Evolutionary conservation across 2,329 filamentous ascomycete species (phyloP), one percentile per base, ranked within the genome.

Genomic region (Aureobasidium sp.): DNA sequence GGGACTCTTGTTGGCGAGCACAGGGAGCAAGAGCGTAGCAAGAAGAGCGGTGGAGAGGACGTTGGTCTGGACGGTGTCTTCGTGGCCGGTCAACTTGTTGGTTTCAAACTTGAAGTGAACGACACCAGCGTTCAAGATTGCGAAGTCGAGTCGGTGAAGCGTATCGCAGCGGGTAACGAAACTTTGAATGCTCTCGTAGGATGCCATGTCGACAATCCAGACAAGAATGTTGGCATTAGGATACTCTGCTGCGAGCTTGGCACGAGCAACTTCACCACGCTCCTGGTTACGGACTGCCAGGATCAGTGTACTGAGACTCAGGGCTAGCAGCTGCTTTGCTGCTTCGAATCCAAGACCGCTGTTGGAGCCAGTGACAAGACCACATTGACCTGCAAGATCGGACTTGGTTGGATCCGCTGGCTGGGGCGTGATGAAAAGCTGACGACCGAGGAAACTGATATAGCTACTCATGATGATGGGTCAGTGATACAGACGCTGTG

Each of bases 261-360:
- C 18, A n/a, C 42, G 42, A 0, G 85, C 84, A 1, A 71, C 76
- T 25, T 82, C 74, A n/a, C 79, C 84, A 55, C 81, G 82, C 3
- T 76, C 73, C 1, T 77, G 56, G 50, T 71, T 68, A 20, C 82
- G 79, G 15, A 83, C 81, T 4, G 76, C 83, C 2, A 85, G 73
- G 61, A 85, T 83, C 43, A 85, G 71, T 67, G 77, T 79, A 2
- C 70, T 62, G 8, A 78, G 78, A 6, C 75, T 73, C 6, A 84
- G 75, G 16, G 75, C 74, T 20, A 75, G 74, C 53, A 84, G 72
- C 68, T 84, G 80, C 1, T 76, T 75, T 6, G 80, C 78, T 61
- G 81, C 79, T 73, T 84, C 82, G 23, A 80, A 71, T 11, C 83
- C 83, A 0, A 84, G 74, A 2, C 82, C 83, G 2, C 74, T 74